Base-by-base conservation (phyloP, 1,284 basidiomycete species). In the Puccinia triticina region DNA sequence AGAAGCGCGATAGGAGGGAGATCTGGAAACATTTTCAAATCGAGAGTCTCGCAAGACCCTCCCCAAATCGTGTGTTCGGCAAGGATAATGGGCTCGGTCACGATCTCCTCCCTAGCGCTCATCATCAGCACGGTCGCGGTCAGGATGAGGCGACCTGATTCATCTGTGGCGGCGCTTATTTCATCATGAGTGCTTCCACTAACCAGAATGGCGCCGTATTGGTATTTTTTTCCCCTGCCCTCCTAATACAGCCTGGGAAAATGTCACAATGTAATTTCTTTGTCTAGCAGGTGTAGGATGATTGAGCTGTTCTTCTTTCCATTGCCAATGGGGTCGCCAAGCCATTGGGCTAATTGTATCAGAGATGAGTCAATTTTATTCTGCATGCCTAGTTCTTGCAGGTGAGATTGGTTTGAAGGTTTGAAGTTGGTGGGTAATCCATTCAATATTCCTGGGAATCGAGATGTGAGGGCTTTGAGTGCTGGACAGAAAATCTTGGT, bases 131-230 rank as follows among this genome's bases (percentile, higher is more conserved):
- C 72, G 59, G 75, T 66, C 57, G 64, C 59, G 75, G 57, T 29
- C 46, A 26, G 7, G 59, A 77, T 64, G 66, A 92, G 74, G 93
- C 98, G 48, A 92, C 98, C 46, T 90, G 98, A 48, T 99, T 95
- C 86, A 90, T 98, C 26, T 96, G 99, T 86, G 96, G 96, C 78
- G 96, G 94, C 71, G 96, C 96, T 73, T 98, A 98, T 87, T 98
- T 95, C 87, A 90, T 94, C 83, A 96, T 94, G 84, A 95, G 93
- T 85, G 93, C 96, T 21, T 93, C 95, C n/a, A 94, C 94, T 0
- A 95, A 98, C 87, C 91, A n/a, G n/a, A n/a, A n/a, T n/a, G n/a
- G n/a, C n/a, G n/a, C n/a, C n/a, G n/a, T n/a, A n/a, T n/a, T 59
- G 29, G 5, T 32, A 4, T 5, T 32, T 64, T 10, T 64, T 64